Evolutionary conservation across 163 green algal species (phyloP), one percentile per base, ranked within the genome.

Genomic region (Coccomyxa subellipsoidea): DNA sequence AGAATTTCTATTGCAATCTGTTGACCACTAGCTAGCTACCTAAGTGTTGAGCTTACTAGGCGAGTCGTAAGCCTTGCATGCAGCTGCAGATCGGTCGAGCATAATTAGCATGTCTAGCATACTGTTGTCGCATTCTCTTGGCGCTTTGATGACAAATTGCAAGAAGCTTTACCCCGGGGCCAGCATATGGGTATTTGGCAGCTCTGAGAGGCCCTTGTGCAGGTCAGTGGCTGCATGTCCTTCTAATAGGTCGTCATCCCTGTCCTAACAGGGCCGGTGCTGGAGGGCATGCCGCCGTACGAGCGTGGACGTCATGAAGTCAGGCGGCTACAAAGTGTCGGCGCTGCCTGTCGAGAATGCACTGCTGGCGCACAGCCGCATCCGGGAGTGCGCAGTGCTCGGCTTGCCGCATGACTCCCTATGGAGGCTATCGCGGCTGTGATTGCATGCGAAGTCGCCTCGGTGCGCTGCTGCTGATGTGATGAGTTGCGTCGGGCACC

Each of bases 241-340:
- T 27, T 12, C 47, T 59, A 18, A 59, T 59, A 18, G 21, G 23
- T 8, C 1, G 4, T 2, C 23, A 8, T 8, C 23, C 21, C 47
- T 8, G 15, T 12, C 47, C 23, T 27, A 21, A 21, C 77, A 59
- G 38, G 31, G 83, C 87, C 73, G 15, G 82, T 54, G 53, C 32
- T 90, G 37, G 79, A 88, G 18, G 85, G 82, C 29, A 38, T 47
- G 0, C 81, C 79, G 32, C 40, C 76, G 7, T 84, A 93, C 85
- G 39, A 94, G 85, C 36, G 94, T 97, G 4, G 96, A 99, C 90
- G 95, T 99, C 80, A 95, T 99, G 82, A 99, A 99, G 88, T 91
- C 84, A 37, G 90, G 93, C 12, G 96, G 96, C 25, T 98, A 95
- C 89, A 99, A 99, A 89, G 86, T 90, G 76, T 83, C 78, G n/a